A percentile compares a stretch with the other conserved stretches of the same genome.
phyloP scores from a whole-genome alignment of 129 eudicot genomes.

The Lactuca sativa region DNA sequence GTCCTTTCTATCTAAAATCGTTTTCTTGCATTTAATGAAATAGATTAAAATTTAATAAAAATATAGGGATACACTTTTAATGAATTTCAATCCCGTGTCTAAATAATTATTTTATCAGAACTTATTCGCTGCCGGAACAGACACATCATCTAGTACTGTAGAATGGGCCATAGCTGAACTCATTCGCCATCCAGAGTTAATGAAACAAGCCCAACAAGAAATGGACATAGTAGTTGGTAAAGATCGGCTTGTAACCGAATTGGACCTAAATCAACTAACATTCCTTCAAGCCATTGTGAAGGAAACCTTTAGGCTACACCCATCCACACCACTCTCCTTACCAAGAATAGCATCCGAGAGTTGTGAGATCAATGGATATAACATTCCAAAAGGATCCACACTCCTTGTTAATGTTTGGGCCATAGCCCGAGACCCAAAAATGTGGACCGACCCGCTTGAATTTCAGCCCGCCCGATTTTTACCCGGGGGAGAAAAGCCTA shows the following conservation, averaged over 20 bases:
- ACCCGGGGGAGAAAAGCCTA: conserved; percentile 62
- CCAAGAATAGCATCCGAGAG: conserved; percentile 63
- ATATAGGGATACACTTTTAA: no score
- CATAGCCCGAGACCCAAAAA: conserved; percentile 79
- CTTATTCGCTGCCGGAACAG: conserved; percentile 82
- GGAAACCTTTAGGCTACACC: conserved; percentile 80
- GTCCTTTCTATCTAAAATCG: no score
- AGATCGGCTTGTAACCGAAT: conserved; percentile 56
- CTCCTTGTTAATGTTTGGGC: conserved; percentile 94
- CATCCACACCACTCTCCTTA: conserved; percentile 86
- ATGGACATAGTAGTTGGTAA: conserved; percentile 64
- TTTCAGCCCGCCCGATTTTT: conserved; percentile 68
- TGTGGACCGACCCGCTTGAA: conserved; percentile 67
- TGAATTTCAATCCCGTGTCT: no score
- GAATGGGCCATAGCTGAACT: conserved; percentile 95
- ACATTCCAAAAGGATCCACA: conserved; percentile 66
- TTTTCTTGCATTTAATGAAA: no score
- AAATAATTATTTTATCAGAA: no score
- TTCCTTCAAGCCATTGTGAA: conserved; percentile 72
- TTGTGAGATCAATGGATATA: conserved; percentile 66
- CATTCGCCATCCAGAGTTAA: conserved; percentile 55
- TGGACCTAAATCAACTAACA: conserved; percentile 52
- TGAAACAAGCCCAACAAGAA: conserved; percentile 59
- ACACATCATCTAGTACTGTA: conserved; percentile 82
- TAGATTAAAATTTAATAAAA: neutral